Evolutionary conservation across 2,329 filamentous ascomycete genomes (phyloP).

Genomic region (Arthrobotrys entomopaga): DNA sequence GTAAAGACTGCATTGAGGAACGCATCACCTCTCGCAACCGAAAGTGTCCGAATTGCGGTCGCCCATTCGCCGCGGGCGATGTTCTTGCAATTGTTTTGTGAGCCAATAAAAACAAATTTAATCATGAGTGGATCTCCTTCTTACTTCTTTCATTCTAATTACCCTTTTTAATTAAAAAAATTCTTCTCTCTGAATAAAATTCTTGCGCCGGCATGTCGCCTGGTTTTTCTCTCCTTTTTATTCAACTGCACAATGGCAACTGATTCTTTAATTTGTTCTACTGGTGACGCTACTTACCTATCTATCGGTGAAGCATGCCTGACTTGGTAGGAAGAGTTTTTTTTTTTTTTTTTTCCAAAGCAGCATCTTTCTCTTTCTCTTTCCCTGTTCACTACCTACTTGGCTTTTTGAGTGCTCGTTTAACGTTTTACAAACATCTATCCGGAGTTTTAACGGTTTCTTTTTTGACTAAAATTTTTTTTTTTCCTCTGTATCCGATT

Average conservation of each 20-base stretch:
- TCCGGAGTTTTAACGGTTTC: no score
- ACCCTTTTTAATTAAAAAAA: background rate
- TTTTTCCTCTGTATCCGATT: no score
- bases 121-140: background rate
- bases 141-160: slow-evolving; percentile 13
- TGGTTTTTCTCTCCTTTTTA: background rate
- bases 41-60: slow-evolving; percentile 94
- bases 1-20: slow-evolving; percentile 87
- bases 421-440: no score
- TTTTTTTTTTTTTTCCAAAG: no score
- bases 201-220: slow-evolving; percentile 4
- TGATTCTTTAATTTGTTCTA: slow-evolving; percentile 8
- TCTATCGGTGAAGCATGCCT: no score
- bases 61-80: slow-evolving; percentile 89
- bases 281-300: background rate
- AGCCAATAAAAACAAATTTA: background rate
- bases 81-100: slow-evolving; percentile 71
- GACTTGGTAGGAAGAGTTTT: no score
- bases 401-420: no score
- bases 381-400: no score
- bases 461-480: no score
- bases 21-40: slow-evolving; percentile 88
- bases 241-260: background rate
- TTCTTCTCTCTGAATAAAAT: slow-evolving; percentile 34
- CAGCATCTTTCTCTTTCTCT: no score